Evolutionary conservation across 1,139 yeast genomes (phyloP), one percentile per base, ranked within the genome.

Genomic region (Pichia sp.): DNA sequence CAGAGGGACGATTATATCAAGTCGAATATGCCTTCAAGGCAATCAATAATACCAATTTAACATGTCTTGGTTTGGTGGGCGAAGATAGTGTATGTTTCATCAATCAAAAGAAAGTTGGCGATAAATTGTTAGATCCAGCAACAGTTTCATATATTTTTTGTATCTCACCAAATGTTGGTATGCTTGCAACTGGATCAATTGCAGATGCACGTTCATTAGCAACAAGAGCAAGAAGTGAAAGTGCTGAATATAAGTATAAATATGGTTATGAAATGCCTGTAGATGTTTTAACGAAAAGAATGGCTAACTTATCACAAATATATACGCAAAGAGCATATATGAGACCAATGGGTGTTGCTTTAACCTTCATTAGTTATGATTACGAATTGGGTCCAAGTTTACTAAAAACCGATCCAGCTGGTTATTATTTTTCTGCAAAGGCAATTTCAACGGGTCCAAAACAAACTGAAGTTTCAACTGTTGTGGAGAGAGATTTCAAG

Each of bases 311-410:
- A 61, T 85, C 95, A 43, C 98, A 92, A 72, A 80, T 92, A 56
- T 92, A 89, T 68, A 92, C 98, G 41, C 98, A 92, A 69, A 78
- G 97, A 64, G 98, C 98, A n/a, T 92, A 92, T 68, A 92, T 92
- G 97, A 80, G 98, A 68, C 98, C 98, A 26, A 74, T 90, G 56
- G 97, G 97, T 37, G 96, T 89, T 49, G 88, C 96, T 27, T 76
- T 89, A 62, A 89, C 97, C 23, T 85, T 92, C 62, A 77, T 90
- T 53, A 82, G 94, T 44, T 82, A 85, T 50, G 97, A 90, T 66
- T 96, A 86, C 62, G 92, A 83, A 64, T 68, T 72, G 53, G 98
- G 97, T 0, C 96, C 98, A n/a, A 80, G 82, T 61, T 74, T 92
- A 54, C 88, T 78, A 72, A 92, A 92, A 70, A 84, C 95, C 58